Evolutionary conservation across 108 stramenopile genomes (phyloP), one percentile per base, ranked within the genome.

Genomic region (Chaetoceros muelleri): DNA sequence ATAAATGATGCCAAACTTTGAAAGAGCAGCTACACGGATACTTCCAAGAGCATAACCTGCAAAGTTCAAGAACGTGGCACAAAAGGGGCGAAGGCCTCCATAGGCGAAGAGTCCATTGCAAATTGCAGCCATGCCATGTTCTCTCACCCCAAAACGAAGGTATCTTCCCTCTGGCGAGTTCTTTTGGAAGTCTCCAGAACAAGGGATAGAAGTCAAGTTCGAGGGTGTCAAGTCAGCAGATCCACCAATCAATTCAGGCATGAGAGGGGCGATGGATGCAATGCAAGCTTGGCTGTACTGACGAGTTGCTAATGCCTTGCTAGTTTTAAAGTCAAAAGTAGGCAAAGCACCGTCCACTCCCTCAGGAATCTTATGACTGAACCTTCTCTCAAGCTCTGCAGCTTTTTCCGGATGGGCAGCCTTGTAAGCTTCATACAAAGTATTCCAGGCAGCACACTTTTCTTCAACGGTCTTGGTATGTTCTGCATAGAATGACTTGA

Each of bases 1-100:
- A 72, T 86, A 99, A 30, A 99, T 66, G 28, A 99, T 75, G n/a
- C 93, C 92, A 51, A 96, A 87, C 57, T 78, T 83, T 19, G 84
- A 76, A 28, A 99, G 81, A 0, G 93, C 95, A 46, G 88, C 78
- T 29, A 91, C 58, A 48, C 98, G 84, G 44, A 96, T 86, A 44
- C 90, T 71, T 52, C 98, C 98, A 50, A 93, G 63, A 30, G 89
- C 91, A 66, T 99, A 99, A 46, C 96, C 96, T 66, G 85, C 81
- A 86, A 99, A 99, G 73, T 90, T 92, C 58, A 99, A 71, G 74
- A 99, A 99, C 52, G 98, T 97, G 48, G 96, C 98, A 76, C 93
- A 93, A 72, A 89, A 99, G 10, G 98, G 96, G 47, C 95, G 80
- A 44, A 91, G 31, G 20, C 85, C 92, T 25, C 98, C 98, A 62